Evolutionary conservation across 169 alveolate genomes (phyloP).

Genomic region (Plasmodium gonderi): DNA sequence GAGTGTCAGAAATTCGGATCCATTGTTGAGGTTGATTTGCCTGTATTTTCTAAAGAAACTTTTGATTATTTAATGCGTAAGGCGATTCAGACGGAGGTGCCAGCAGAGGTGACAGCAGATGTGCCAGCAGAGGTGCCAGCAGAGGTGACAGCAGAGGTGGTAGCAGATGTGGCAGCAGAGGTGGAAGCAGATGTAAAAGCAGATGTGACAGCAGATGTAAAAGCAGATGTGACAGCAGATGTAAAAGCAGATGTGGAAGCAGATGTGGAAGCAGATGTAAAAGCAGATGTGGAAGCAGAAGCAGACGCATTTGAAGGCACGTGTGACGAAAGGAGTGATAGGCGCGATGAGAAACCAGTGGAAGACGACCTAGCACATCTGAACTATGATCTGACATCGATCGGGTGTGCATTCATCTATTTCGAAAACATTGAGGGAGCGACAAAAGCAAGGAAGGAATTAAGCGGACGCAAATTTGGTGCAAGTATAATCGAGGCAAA

Average conservation of each 20-base stretch:
- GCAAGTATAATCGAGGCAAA: conserved; percentile 84
- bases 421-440: conserved; percentile 79
- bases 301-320: no score
- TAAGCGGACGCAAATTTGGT: conserved; percentile 82
- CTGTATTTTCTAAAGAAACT: conserved; percentile 80
- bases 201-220: background rate
- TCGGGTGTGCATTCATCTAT: conserved; percentile 82
- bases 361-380: conserved; percentile 69
- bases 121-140: background rate
- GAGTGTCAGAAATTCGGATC: conserved; percentile 86
- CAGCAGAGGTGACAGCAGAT: background rate
- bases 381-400: conserved; percentile 59
- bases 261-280: background rate
- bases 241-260: background rate
- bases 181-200: background rate
- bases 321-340: no score
- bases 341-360: conserved; percentile 21
- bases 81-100: background rate
- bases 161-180: no score
- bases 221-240: background rate
- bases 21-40: conserved; percentile 84
- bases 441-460: conserved; percentile 80
- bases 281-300: background rate
- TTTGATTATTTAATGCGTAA: background rate
- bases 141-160: background rate